Evolutionary conservation across 163 green algal genomes (phyloP), one percentile per base, ranked within the genome.

Genomic region (Volvox carteri): DNA sequence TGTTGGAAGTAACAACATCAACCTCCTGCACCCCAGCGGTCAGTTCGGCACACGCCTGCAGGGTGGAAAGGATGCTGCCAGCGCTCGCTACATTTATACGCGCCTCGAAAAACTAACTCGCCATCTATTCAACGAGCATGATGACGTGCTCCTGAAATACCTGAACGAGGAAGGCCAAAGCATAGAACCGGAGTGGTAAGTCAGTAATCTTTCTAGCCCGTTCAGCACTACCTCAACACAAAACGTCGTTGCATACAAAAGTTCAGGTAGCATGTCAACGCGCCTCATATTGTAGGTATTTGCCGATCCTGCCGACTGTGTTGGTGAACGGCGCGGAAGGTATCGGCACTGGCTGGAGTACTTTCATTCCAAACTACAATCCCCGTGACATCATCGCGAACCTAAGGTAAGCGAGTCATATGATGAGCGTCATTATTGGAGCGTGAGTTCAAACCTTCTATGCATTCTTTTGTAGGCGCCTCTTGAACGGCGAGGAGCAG

Each of bases 321-420:
- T 95, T 99, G 52, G 90, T 99, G 41, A 99, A 99, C 85, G 98
- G 98, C 41, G 98, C 98, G 14, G 98, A 99, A 86, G 98, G 98
- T 90, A 99, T 99, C 78, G 98, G 98, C 73, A 99, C 98, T 4
- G 98, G 98, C 74, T 99, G 98, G 98, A 98, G 93, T 90, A 99
- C 98, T 14, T 98, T 78, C 79, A 98, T 99, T 68, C 98, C 98
- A 84, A 99, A 99, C 94, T 99, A 98, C 96, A 98, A 98, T 90
- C 98, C 98, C 0, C 90, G 94, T 4, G 98, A 99, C 80, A 94
- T 99, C 28, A 95, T 98, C 16, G 94, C 86, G 44, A 99, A 99
- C 93, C 86, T 99, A 42, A 95, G 94, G 84, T 88, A 30, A 16
- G 79, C 87, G 41, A n/a, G 72, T 3, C 4, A 42, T 8, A n/a